These are phyloP conservation scores for Streptanthus diversifolius DNA, from an alignment of 345 rosid species.

Conservation along the genomic window DNA sequence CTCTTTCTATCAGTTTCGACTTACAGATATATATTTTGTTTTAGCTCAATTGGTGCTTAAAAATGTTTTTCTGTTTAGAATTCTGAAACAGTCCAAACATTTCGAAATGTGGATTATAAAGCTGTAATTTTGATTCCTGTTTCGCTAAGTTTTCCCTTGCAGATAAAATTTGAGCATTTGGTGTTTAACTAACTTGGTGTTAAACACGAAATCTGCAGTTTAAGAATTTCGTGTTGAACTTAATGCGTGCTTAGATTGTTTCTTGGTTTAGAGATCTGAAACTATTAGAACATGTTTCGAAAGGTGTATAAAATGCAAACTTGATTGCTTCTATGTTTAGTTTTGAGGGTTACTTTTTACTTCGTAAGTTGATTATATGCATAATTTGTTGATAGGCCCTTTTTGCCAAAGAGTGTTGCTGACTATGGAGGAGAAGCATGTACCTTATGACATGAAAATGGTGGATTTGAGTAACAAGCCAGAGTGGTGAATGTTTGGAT, in stretches of 20 bases:
- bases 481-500: constrained; percentile 58
- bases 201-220: not conserved
- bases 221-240: not conserved
- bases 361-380: not conserved
- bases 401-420: constrained; percentile 86
- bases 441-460: constrained; percentile 80
- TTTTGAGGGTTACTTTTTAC: not conserved
- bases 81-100: not conserved
- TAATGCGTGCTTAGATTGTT: not conserved
- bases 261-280: not conserved
- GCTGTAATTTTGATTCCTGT: not conserved
- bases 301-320: not conserved
- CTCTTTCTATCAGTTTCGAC: not conserved
- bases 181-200: too few relatives aligned
- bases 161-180: not conserved
- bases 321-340: not conserved
- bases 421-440: constrained; percentile 86
- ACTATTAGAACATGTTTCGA: not conserved
- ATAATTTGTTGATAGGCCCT: constrained; percentile 50
- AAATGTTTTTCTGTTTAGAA: not conserved
- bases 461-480: constrained; percentile 83
- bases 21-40: not conserved
- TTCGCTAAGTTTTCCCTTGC: not conserved
- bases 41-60: not conserved
- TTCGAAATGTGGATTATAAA: not conserved